Evolutionary conservation across 108 stramenopile genomes (phyloP).

Genomic region (Skeletonema tropicum): DNA sequence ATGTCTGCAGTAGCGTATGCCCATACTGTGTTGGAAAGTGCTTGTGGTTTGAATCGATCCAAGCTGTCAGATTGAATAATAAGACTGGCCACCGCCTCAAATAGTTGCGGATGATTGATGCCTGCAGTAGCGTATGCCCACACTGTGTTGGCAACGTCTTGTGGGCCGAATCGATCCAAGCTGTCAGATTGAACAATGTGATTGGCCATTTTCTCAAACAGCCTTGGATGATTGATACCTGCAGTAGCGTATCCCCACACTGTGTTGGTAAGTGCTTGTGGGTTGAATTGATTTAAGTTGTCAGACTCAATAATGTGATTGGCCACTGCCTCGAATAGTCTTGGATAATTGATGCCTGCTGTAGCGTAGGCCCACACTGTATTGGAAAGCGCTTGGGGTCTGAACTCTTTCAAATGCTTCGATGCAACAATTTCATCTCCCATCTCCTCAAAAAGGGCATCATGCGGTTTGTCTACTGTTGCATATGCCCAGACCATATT

Average conservation of each 20-base stretch:
- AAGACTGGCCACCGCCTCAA: constrained; percentile 21
- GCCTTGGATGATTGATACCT: too few species aligned
- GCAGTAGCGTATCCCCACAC: too few species aligned
- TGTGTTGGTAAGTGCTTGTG: background rate
- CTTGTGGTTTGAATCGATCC: too few species aligned
- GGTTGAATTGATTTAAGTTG: background rate
- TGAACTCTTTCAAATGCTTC: background rate
- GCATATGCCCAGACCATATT: constrained; percentile 11
- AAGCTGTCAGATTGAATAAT: too few species aligned
- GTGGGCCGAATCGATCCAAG: too few species aligned
- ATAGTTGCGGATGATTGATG: constrained; percentile 17
- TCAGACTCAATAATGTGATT: background rate
- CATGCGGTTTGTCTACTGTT: constrained; percentile 13
- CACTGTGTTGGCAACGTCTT: too few species aligned
- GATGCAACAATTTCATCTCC: too few species aligned
- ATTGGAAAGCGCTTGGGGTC: background rate
- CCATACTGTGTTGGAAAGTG: too few species aligned
- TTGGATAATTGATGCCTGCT: constrained; percentile 8
- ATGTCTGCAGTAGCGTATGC: too few species aligned
- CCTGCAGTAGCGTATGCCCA: too few species aligned
- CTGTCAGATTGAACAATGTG: too few species aligned
- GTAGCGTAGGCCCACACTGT: constrained; percentile 20
- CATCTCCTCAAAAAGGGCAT: constrained; percentile 12
- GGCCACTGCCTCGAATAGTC: constrained; percentile 17
- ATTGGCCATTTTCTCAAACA: too few species aligned